Evolutionary conservation across 768 basidiomycete genomes (phyloP), one percentile per base, ranked within the genome.

Genomic region (Udeniomyces megalosporus): DNA sequence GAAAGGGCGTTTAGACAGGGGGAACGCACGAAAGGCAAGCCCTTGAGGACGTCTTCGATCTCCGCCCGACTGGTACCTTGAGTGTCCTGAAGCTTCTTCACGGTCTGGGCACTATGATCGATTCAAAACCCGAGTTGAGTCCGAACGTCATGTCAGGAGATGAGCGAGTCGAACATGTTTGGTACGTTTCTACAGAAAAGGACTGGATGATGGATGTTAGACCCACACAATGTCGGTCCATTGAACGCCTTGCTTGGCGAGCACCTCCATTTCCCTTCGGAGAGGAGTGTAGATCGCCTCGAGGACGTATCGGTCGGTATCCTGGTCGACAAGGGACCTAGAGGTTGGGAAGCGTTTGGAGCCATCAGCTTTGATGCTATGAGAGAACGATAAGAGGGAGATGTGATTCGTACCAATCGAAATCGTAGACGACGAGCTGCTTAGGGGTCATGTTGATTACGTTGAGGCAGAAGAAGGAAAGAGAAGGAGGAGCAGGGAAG

Each of bases 221-320:
- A 67, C 82, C 75, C 74, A 96, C 93, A 96, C 82, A 42, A 95
- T 80, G 76, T 97, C 95, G 3, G 92, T 96, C 85, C 90, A 99
- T 71, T 95, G 88, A 38, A 73, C 70, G 79, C 71, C 64, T 28
- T 79, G 73, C 8, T 74, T 64, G 72, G 86, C 80, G 68, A 82
- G 76, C 26, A 76, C 77, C 70, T 86, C 80, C 78, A 95, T 82
- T 71, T 86, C 82, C 51, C 88, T 78, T 58, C 95, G 86, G 48
- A 96, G 78, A 68, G 88, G 82, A 2, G 84, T 84, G 0, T 84
- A 85, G 35, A 91, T 80, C 61, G 93, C 88, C 52, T 75, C 75
- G 63, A 75, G 73, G 63, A 91, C 76, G 81, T 85, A 99, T 74
- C 91, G 78, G 74, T 97, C 95, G 0, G 91, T 85, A 76, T 99